Evolutionary conservation across 352 stramenopile species (phyloP).

Genomic region (Phytophthora podocarpi): DNA sequence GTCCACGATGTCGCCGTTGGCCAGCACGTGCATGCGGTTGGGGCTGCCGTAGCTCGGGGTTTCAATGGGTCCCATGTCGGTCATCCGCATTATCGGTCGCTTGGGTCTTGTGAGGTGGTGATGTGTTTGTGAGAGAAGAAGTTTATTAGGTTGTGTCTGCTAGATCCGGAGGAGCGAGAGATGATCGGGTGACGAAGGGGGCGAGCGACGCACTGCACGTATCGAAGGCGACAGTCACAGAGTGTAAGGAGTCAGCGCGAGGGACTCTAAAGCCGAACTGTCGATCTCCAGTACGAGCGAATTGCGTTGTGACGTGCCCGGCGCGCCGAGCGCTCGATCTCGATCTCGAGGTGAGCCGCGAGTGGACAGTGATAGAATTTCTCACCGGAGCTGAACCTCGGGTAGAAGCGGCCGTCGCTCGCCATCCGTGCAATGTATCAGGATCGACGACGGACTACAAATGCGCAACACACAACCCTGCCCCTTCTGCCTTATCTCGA

Average conservation of each 20-base stretch:
- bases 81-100: slow-evolving; percentile 31
- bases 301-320: slow-evolving; percentile 42
- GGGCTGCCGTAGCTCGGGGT: slow-evolving; percentile 49
- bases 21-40: slow-evolving; percentile 77
- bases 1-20: slow-evolving; percentile 88
- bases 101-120: slow-evolving; percentile 8
- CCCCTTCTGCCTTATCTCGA: slow-evolving; percentile 37
- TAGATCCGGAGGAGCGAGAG: slow-evolving; percentile 18
- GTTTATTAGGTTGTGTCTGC: slow-evolving; percentile 25
- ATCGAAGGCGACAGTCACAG: slow-evolving; percentile 2
- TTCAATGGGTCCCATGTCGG: slow-evolving; percentile 37
- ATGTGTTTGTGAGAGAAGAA: not conserved
- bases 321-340: slow-evolving; percentile 4
- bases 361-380: slow-evolving; percentile 43
- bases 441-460: slow-evolving; percentile 44
- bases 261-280: slow-evolving; percentile 14
- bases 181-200: slow-evolving; percentile 4
- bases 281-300: slow-evolving; percentile 28
- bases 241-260: slow-evolving; percentile 1
- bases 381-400: slow-evolving; percentile 38
- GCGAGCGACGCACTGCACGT: slow-evolving; percentile 15
- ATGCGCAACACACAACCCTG: slow-evolving; percentile 28
- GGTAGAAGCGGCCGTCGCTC: slow-evolving; percentile 38
- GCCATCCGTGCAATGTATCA: slow-evolving; percentile 43
- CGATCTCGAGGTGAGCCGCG: slow-evolving; percentile 1